Percentiles rank a stretch among this genome's conserved stretches.
Evolutionary conservation across 164 flowering plant species (phyloP).

Genomic region (Platanus orientalis): DNA sequence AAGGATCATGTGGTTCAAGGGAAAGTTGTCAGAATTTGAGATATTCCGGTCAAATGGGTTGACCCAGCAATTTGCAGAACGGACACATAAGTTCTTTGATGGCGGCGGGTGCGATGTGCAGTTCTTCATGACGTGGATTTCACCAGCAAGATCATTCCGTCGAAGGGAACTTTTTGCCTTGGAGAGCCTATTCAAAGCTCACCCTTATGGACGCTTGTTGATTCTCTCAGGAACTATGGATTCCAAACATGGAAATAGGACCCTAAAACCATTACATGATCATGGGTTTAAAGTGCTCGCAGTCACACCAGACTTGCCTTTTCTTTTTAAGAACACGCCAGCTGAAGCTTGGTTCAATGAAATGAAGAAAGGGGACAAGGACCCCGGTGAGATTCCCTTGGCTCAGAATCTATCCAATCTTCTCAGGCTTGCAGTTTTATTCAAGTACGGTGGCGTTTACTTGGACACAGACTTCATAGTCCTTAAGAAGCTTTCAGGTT

Average conservation of each 20-base stretch:
- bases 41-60: conserved; percentile 29
- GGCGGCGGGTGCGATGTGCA: conserved; percentile 24
- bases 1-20: conserved; percentile 30
- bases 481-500: conserved; percentile 34
- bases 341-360: conserved; percentile 45
- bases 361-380: conserved; percentile 36
- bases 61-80: conserved; percentile 26
- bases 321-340: conserved; percentile 45
- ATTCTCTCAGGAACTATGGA: conserved; percentile 50
- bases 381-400: conserved; percentile 56
- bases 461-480: conserved; percentile 59
- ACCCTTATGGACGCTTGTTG: conserved; percentile 49
- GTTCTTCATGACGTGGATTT: conserved; percentile 70
- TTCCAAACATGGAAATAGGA: conserved; percentile 28
- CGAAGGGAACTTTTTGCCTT: conserved; percentile 38
- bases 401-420: conserved; percentile 65
- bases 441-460: conserved; percentile 66
- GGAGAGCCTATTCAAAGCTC: conserved; percentile 50
- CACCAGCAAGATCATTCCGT: conserved; percentile 33
- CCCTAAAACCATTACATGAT: conserved; percentile 35
- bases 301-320: conserved; percentile 40
- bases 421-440: conserved; percentile 49
- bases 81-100: conserved; percentile 32
- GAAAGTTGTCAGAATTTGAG: conserved; percentile 21
- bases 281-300: conserved; percentile 34